Conservation (phyloP, 352 stramenopile species). For the Pythium chondricola region DNA sequence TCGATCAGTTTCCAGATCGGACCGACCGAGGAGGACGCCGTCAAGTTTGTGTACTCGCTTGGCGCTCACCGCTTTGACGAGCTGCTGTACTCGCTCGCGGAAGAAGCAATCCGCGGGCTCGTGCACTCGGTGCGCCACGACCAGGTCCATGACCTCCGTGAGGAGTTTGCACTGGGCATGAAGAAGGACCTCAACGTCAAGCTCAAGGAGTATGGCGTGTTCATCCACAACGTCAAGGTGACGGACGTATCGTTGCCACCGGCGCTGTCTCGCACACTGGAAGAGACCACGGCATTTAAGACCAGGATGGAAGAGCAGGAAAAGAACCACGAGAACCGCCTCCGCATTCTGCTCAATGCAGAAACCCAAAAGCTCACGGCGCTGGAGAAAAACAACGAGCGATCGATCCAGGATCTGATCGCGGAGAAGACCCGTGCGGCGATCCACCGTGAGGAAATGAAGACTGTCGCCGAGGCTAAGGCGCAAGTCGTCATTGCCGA, state of each 20-base stretch:
- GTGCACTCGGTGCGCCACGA: slow-evolving; percentile 81
- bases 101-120: slow-evolving; percentile 72
- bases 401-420: slow-evolving; percentile 63
- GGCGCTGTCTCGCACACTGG: slow-evolving; percentile 56
- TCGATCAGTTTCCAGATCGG: slow-evolving; percentile 87
- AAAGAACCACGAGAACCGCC: slow-evolving; percentile 86
- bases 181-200: slow-evolving; percentile 80
- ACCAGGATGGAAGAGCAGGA: slow-evolving; percentile 85
- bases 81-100: slow-evolving; percentile 70
- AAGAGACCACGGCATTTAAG: slow-evolving; percentile 83
- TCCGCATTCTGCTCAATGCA: slow-evolving; percentile 78
- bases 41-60: slow-evolving; percentile 83
- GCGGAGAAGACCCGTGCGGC: slow-evolving; percentile 55
- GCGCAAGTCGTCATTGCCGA: slow-evolving; percentile 68
- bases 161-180: slow-evolving; percentile 81
- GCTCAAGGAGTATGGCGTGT: slow-evolving; percentile 59
- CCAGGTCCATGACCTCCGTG: slow-evolving; percentile 71
- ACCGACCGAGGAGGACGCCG: slow-evolving; percentile 62
- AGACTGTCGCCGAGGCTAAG: slow-evolving; percentile 67
- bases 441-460: slow-evolving; percentile 77
- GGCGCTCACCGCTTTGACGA: slow-evolving; percentile 80
- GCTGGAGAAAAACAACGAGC: slow-evolving; percentile 76
- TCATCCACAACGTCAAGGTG: slow-evolving; percentile 87
- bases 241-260: slow-evolving; percentile 72
- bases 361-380: slow-evolving; percentile 79